Base-by-base conservation (phyloP, 1,284 basidiomycete species). In the Austroboletus niveus region DNA sequence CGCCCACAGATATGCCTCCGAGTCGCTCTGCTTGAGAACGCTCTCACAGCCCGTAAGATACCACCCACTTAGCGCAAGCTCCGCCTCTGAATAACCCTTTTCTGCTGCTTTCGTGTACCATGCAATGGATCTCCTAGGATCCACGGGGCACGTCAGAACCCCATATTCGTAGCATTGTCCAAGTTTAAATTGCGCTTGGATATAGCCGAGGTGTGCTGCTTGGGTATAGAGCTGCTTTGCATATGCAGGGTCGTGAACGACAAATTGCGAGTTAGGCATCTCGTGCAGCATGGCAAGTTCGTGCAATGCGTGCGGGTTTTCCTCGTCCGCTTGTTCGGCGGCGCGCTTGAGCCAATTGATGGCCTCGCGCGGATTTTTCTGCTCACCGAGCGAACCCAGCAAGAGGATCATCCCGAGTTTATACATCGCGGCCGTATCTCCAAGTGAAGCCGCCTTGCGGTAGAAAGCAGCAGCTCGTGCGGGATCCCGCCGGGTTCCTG, bases 71-170 rank as follows among this genome's bases (percentile, higher is more conserved):
- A 99, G 73, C 14, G 96, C 95, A 46, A 99, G 79, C 72, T 99
- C 97, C 3, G 94, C 93, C 69, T 98, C 94, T 1, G 92, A 78
- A 68, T 96, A 89, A 7, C 94, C 95, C 69, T 94, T 94, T 72
- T 96, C 93, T 17, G 96, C 95, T 9, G 97, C 96, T 64, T 92
- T 94, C 24, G 96, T 98, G 70, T 98, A 98, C 96, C 97, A 99
- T 4, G 92, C 94, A 60, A 99, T 98, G 45, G 90, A 94, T 52
- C 92, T 79, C 48, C 88, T 82, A 8, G 97, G 94, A 70, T 99
- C 96, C 45, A 98, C 87, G 1, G 92, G 89, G 68, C 95, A 99
- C 8, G 86, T 85, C 45, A 99, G 72, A 9, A 79, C 74, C 24
- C 97, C 97, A 66, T 95, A 98, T 72, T 99, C 97, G 71, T 92